A percentile compares a stretch with the other conserved stretches of the same genome.
Conservation (phyloP, 1,284 basidiomycete species). For the Moesziomyces sp. region DNA sequence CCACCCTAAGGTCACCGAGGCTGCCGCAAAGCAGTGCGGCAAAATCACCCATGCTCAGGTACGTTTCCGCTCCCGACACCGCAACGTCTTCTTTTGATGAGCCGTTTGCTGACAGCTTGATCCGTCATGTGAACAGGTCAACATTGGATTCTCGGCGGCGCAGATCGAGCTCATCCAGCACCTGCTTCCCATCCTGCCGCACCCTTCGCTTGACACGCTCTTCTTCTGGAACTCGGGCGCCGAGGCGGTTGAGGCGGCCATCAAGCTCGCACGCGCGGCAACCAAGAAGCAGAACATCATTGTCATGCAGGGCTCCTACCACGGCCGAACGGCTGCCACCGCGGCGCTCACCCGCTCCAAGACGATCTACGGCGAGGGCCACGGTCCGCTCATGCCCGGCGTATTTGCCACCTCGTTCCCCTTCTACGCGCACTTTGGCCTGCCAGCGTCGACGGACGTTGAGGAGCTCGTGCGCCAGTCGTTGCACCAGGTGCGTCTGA, state of each 20-base stretch:
- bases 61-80: neutral
- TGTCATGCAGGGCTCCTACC: constrained; percentile 76
- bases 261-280: constrained; percentile 79
- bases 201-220: constrained; percentile 88
- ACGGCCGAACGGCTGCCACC: constrained; percentile 73
- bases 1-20: constrained; percentile 62
- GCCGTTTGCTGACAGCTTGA: too few species aligned
- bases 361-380: constrained; percentile 84
- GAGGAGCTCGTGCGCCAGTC: constrained; percentile 77
- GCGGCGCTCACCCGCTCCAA: constrained; percentile 90
- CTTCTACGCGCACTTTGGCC: constrained; percentile 88
- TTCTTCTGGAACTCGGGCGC: constrained; percentile 86
- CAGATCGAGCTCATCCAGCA: constrained; percentile 57
- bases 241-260: constrained; percentile 79
- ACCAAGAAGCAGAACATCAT: constrained; percentile 89
- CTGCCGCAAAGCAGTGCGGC: constrained; percentile 61
- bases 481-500: constrained; percentile 83
- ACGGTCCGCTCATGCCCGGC: constrained; percentile 85
- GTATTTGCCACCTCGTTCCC: constrained; percentile 86
- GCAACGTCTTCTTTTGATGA: neutral
- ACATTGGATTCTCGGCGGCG: constrained; percentile 58
- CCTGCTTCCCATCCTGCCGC: constrained; percentile 74
- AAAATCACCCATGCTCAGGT: constrained; percentile 64
- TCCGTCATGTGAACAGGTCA: constrained; percentile 28
- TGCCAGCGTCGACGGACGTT: constrained; percentile 75